Conservation (phyloP, 352 stramenopile species). For the Phytophthora pistaciae region DNA sequence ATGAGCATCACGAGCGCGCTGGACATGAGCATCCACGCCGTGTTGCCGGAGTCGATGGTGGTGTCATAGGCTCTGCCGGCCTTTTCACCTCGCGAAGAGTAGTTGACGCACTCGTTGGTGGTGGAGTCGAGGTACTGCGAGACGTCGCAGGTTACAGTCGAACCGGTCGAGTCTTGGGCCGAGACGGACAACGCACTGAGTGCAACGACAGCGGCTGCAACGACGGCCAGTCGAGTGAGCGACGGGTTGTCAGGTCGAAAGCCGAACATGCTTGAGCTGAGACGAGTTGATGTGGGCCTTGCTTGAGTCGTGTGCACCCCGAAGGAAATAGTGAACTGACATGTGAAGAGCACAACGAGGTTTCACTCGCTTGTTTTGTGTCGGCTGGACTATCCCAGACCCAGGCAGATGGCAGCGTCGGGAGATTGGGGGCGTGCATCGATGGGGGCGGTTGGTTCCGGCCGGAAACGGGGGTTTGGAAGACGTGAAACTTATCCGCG, state of each 20-base stretch:
- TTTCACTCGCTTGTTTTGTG: neutral
- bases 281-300: neutral
- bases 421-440: neutral
- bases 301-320: neutral
- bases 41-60: slow-evolving; percentile 63
- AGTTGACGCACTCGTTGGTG: slow-evolving; percentile 52
- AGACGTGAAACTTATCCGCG: slow-evolving; percentile 2
- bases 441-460: neutral
- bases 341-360: neutral
- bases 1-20: slow-evolving; percentile 80
- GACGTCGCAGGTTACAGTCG: slow-evolving; percentile 31
- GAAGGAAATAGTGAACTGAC: slow-evolving; percentile 19
- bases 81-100: slow-evolving; percentile 42
- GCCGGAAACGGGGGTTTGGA: slow-evolving; percentile 1
- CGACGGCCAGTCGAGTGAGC: slow-evolving; percentile 3
- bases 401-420: neutral
- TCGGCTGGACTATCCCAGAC: slow-evolving; percentile 5
- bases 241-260: slow-evolving; percentile 7
- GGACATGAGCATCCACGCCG: slow-evolving; percentile 71
- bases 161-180: slow-evolving; percentile 28
- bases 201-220: slow-evolving; percentile 5
- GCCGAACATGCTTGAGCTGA: slow-evolving; percentile 9
- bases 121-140: slow-evolving; percentile 53
- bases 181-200: slow-evolving; percentile 41
- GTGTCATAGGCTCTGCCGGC: slow-evolving; percentile 39